Evolutionary conservation across 495 filamentous ascomycete species (phyloP).

Genomic region (Penicillium riverlandense): DNA sequence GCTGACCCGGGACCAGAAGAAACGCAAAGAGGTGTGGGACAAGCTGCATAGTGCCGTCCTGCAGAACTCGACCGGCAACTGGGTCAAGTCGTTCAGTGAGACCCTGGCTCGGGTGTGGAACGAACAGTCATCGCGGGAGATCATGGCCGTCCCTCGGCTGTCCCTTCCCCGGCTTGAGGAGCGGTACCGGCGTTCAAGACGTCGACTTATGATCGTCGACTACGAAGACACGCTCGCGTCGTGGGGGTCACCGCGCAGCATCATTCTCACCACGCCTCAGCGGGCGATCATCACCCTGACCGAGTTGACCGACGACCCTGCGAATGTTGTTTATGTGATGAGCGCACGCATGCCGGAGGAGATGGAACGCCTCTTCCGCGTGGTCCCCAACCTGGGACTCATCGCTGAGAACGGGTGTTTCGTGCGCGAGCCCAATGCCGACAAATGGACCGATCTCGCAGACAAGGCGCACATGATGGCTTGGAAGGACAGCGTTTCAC

Average conservation of each 20-base stretch:
- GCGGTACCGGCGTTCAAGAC: slow-evolving; percentile 54
- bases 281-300: slow-evolving; percentile 73
- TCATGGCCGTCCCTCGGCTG: slow-evolving; percentile 75
- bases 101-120: slow-evolving; percentile 66
- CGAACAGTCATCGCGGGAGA: slow-evolving; percentile 75
- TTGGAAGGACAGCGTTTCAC: slow-evolving; percentile 73
- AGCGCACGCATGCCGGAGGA: slow-evolving; percentile 78
- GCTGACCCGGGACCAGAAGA: slow-evolving; percentile 63
- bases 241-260: slow-evolving; percentile 70
- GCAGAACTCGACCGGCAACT: slow-evolving; percentile 73
- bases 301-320: slow-evolving; percentile 66
- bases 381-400: slow-evolving; percentile 69
- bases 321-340: slow-evolving; percentile 91
- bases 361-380: slow-evolving; percentile 74
- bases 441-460: slow-evolving; percentile 66
- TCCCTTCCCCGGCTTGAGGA: slow-evolving; percentile 55
- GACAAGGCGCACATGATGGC: slow-evolving; percentile 54
- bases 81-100: slow-evolving; percentile 67
- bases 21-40: slow-evolving; percentile 67
- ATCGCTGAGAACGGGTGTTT: slow-evolving; percentile 94
- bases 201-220: slow-evolving; percentile 79
- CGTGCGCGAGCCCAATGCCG: slow-evolving; percentile 59
- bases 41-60: slow-evolving; percentile 68
- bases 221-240: slow-evolving; percentile 88
- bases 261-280: slow-evolving; percentile 76